These are phyloP conservation scores for Talaromyces proteolyticus DNA, from an alignment of 495 filamentous ascomycete genomes.

Conservation along the genomic window DNA sequence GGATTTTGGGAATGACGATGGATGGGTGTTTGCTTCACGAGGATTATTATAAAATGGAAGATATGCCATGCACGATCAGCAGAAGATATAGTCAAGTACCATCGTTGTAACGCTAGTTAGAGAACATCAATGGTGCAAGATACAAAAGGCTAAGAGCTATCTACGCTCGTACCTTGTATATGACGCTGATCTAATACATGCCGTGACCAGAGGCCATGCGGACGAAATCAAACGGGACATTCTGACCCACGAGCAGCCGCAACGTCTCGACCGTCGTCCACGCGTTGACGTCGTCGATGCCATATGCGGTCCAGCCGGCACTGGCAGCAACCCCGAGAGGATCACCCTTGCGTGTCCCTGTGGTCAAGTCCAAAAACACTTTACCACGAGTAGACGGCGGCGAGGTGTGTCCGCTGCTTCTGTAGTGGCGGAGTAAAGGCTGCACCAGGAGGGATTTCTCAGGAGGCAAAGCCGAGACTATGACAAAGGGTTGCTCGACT, in stretches of 20 bases:
- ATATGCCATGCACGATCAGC: too few species aligned
- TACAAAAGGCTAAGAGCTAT: too few species aligned
- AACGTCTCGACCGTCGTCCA: constrained; percentile 80
- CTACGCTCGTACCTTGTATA: background rate
- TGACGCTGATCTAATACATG: constrained; percentile 44
- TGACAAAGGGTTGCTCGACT: constrained; percentile 70
- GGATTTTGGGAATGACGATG: too few species aligned
- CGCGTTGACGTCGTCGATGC: constrained; percentile 69
- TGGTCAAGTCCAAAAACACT: constrained; percentile 75
- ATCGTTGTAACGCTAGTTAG: too few species aligned
- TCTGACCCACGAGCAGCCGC: constrained; percentile 71
- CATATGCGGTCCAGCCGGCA: constrained; percentile 73
- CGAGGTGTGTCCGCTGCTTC: constrained; percentile 33
- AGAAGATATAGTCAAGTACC: too few species aligned
- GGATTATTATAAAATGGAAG: too few species aligned
- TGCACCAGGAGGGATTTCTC: constrained; percentile 77
- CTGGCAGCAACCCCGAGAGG: constrained; percentile 61
- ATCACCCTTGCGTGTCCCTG: constrained; percentile 60
- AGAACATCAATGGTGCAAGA: too few species aligned
- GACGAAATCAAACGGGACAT: constrained; percentile 83
- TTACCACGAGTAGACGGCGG: constrained; percentile 53
- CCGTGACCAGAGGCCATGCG: constrained; percentile 66
- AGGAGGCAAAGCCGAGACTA: constrained; percentile 69
- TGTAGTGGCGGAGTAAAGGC: constrained; percentile 65
- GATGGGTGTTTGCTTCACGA: too few species aligned